Base-by-base conservation (phyloP, 192 early-diverging fungal genomes). In the Mortierella claussenii region DNA sequence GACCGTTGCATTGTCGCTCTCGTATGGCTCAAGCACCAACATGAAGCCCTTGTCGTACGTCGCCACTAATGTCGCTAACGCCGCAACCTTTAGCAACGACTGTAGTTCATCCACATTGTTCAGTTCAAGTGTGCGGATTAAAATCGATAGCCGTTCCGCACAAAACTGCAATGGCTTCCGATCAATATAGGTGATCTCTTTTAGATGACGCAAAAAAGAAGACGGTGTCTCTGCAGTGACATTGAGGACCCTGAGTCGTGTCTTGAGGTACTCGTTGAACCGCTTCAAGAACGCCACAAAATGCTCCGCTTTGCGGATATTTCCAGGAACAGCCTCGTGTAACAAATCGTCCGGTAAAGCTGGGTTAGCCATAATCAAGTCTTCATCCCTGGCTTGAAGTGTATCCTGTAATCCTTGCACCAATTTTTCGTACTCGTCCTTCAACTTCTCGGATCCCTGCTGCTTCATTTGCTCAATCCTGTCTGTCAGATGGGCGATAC, bases 201-300 rank as follows among this genome's bases (percentile, higher is more conserved):
- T 92, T 9, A 97, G 82, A 79, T 98, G 95, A 65, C 92, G 89
- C 31, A 99, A 68, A 62, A 99, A 99, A 7, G 96, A 97, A 12
- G 87, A 84, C 17, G 98, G 96, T 30, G 91, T 95, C 73, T 98
- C 98, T 18, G 97, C 97, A 5, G 98, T 94, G 18, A 98, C 98
- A 65, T 99, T 96, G 87, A 97, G 88, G 9, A 98, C 95, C 37
- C 98, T 87, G 87, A 99, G 80, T 57, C 98, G 88, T 17, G 96
- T 98, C 87, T 94, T 98, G 24, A 99, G 87, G 57, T 99, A 99
- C 81, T 99, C 98, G 60, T 98, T 87, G 70, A 99, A 97, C 15
- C 98, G 89, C 66, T 94, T 83, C 50, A 99, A 74, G 79, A 99
- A 99, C 2, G 93, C 92, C 9, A 99, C 94, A 84, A 99, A 99